A percentile compares a stretch with the other conserved stretches of the same genome.
phyloP scores from a whole-genome alignment of 164 flowering plant species.

The Vitis rotundifolia region DNA sequence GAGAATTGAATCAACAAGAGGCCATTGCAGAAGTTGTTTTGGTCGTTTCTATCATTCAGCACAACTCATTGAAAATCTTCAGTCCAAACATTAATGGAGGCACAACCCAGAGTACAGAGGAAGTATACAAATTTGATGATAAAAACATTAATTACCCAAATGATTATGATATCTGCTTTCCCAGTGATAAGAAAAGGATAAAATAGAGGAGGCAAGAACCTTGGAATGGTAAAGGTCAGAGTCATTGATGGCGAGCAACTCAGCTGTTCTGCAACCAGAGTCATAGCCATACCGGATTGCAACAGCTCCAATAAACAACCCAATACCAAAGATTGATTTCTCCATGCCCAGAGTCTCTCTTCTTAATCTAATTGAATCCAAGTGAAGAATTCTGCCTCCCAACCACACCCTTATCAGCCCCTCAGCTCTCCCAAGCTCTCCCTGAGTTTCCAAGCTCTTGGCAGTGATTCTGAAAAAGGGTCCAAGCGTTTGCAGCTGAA shows the following conservation, averaged over 20 bases:
- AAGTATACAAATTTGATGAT: no score
- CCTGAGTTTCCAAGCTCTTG: constrained; percentile 46
- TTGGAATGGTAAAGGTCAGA: constrained; percentile 80
- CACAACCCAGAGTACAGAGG: no score
- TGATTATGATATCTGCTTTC: no score
- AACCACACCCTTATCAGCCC: constrained; percentile 77
- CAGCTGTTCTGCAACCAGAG: constrained; percentile 68
- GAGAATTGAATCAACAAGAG: no score
- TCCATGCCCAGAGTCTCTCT: constrained; percentile 76
- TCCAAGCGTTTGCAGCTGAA: constrained; percentile 67
- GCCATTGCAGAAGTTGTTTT: no score
- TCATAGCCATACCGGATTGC: constrained; percentile 80
- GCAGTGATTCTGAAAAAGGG: constrained; percentile 91
- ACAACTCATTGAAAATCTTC: no score
- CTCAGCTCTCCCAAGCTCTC: constrained; percentile 86
- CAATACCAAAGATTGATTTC: constrained; percentile 81
- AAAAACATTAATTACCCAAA: no score
- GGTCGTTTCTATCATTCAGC: no score
- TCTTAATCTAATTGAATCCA: constrained; percentile 73
- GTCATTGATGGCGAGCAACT: constrained; percentile 91
- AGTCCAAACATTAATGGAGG: no score
- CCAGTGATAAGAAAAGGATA: neutral
- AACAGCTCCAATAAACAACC: constrained; percentile 89
- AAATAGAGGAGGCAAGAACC: constrained; percentile 38
- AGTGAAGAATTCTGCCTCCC: constrained; percentile 67